These are phyloP conservation scores for Dactylellina drechsleri DNA, from an alignment of 2,329 filamentous ascomycete species.

Conservation along the genomic window DNA sequence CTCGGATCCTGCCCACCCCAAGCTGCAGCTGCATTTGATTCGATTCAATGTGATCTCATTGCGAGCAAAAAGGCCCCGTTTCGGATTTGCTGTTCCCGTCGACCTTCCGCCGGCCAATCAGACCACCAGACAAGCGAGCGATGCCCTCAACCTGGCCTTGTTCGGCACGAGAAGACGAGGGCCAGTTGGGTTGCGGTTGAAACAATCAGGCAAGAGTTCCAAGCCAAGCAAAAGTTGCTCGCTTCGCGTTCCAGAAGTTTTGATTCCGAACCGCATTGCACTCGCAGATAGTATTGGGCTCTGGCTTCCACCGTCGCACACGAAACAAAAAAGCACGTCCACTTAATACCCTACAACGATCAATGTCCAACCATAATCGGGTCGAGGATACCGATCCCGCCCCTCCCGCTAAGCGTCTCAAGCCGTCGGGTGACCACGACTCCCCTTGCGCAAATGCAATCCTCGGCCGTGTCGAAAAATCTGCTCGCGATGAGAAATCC, in stretches of 20 bases:
- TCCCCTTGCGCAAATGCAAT: constrained; percentile 1
- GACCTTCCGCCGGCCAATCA: constrained; percentile 28
- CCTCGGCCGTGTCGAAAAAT: constrained; percentile 43
- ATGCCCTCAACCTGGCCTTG: not conserved
- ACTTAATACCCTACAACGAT: not conserved
- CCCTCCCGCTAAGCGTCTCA: constrained; percentile 50
- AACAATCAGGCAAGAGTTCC: constrained; percentile 31
- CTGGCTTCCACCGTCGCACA: constrained; percentile 24
- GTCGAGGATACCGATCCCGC: constrained; percentile 40
- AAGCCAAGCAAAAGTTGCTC: constrained; percentile 22
- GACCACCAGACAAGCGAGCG: constrained; percentile 38
- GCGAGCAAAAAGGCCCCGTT: constrained; percentile 38
- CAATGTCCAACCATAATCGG: constrained; percentile 32
- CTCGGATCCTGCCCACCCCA: not conserved
- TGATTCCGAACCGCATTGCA: constrained; percentile 28
- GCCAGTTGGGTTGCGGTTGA: no score
- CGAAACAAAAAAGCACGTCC: not conserved
- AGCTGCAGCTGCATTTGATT: not conserved
- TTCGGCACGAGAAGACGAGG: not conserved
- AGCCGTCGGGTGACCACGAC: constrained; percentile 20
- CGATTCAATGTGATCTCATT: constrained; percentile 30
- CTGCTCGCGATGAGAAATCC: constrained; percentile 56
- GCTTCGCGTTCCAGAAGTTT: constrained; percentile 17
- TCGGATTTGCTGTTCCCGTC: constrained; percentile 46
- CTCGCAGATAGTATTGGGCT: not conserved